phyloP scores from a whole-genome alignment of 495 filamentous ascomycete species.

The Pseudoneurospora amorphoporcata region DNA sequence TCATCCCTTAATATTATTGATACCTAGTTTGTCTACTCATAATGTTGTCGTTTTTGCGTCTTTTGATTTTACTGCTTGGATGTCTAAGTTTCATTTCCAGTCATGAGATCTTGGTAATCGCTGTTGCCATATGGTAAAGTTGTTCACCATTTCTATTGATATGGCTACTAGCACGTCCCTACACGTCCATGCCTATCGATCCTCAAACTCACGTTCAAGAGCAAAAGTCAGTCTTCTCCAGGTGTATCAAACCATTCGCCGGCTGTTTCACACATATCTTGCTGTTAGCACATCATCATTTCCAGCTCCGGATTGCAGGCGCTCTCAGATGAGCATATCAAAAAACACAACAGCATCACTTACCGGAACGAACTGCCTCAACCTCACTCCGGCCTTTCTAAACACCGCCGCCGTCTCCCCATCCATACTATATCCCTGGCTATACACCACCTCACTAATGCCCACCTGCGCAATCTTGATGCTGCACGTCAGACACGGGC shows the following conservation, averaged over 20 bases:
- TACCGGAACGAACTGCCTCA: conserved; percentile 78
- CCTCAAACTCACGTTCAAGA: background rate
- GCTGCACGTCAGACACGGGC: conserved; percentile 94
- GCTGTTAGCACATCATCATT: conserved; percentile 6
- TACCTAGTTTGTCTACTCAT: background rate
- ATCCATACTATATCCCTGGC: conserved; percentile 90
- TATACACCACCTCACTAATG: conserved; percentile 90
- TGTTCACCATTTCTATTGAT: background rate
- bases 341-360: conserved; percentile 20
- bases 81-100: background rate
- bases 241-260: conserved; percentile 41
- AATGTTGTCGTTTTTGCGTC: background rate
- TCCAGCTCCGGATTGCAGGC: background rate
- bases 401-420: conserved; percentile 71
- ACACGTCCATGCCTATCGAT: conserved; percentile 14
- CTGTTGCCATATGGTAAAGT: background rate
- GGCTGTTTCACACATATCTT: conserved; percentile 24
- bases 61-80: background rate
- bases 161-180: background rate
- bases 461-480: conserved; percentile 97
- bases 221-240: conserved; percentile 28
- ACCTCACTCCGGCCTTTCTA: conserved; percentile 57
- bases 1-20: background rate
- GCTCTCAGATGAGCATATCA: background rate
- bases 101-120: background rate